Percentiles rank a stretch among this genome's conserved stretches.
Conservation (phyloP, 148 eudicot species). For the Chenopodium album region DNA sequence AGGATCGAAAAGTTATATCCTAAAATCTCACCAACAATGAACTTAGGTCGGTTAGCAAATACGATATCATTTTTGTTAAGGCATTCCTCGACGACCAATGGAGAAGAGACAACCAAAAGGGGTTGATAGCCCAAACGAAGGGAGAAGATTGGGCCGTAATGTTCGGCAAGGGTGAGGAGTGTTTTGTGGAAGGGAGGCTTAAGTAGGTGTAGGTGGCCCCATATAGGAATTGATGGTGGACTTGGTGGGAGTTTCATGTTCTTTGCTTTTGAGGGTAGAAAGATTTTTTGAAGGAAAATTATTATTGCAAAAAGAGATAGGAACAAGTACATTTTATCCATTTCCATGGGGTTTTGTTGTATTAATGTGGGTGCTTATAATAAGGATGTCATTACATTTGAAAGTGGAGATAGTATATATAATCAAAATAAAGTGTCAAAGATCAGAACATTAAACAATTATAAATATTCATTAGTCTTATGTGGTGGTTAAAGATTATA, state of each 20-base stretch:
- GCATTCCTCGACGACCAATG: constrained; percentile 27
- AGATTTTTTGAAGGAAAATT: not conserved
- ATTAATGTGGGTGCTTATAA: not conserved
- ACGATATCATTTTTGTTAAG: constrained; percentile 17
- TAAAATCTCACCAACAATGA: constrained; percentile 7
- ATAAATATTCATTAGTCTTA: too few relatives aligned
- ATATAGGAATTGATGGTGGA: constrained; percentile 32
- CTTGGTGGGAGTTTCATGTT: not conserved
- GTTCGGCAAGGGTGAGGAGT: constrained; percentile 9
- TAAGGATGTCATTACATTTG: not conserved
- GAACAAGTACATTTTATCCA: not conserved
- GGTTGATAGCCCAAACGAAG: too few relatives aligned
- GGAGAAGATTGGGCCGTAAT: too few relatives aligned
- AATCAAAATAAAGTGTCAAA: too few relatives aligned
- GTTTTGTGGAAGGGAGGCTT: constrained; percentile 24
- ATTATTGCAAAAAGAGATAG: not conserved
- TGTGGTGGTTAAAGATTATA: too few relatives aligned
- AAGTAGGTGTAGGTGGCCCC: constrained; percentile 38
- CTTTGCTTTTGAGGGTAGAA: not conserved
- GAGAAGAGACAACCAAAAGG: too few relatives aligned
- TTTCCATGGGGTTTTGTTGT: not conserved
- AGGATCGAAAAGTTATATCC: constrained; percentile 22
- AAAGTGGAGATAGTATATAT: too few relatives aligned
- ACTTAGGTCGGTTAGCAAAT: constrained; percentile 28
- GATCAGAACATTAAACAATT: too few relatives aligned